Percentiles rank a stretch among this genome's conserved stretches.
These are phyloP conservation scores for Cucurbita argyrosperma DNA, from an alignment of 306 rosid genomes.

Conservation along the genomic window DNA sequence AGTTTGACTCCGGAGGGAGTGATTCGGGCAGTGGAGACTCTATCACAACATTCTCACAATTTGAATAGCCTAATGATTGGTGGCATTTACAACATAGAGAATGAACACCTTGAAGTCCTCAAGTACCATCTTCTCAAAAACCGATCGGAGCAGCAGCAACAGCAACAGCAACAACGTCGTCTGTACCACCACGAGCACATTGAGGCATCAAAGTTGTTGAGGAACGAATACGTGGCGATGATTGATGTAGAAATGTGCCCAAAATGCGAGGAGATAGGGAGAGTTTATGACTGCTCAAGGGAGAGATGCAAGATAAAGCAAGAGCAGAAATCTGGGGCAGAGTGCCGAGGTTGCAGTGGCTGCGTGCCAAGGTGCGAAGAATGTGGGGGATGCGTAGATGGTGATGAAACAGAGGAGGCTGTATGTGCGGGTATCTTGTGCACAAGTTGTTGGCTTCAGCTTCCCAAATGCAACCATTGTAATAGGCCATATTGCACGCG, in stretches of 20 bases:
- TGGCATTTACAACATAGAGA: conserved; percentile 48
- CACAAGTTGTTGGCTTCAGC: conserved; percentile 50
- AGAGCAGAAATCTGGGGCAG: conserved; percentile 10
- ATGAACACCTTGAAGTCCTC: conserved; percentile 41
- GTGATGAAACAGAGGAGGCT: conserved; percentile 33
- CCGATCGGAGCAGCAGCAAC: conserved; percentile 6
- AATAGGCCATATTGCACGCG: conserved; percentile 64
- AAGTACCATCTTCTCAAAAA: conserved; percentile 17
- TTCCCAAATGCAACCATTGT: conserved; percentile 70
- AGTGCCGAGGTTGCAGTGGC: conserved; percentile 46
- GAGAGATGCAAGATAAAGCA: conserved; percentile 27
- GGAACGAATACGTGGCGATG: conserved; percentile 2
- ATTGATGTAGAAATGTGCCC: conserved; percentile 61
- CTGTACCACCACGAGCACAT: conserved; percentile 22
- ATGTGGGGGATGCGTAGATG: conserved; percentile 48
- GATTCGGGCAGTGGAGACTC: conserved; percentile 33
- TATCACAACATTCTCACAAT: conserved; percentile 33
- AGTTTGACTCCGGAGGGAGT: conserved; percentile 66
- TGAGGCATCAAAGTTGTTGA: conserved; percentile 1
- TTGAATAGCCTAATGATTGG: conserved; percentile 39
- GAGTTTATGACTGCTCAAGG: conserved; percentile 54
- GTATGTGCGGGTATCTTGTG: conserved; percentile 52
- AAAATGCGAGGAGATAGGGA: conserved; percentile 34
- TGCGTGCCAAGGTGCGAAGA: conserved; percentile 70
- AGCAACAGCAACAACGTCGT: conserved; percentile 18